Conservation (phyloP, 768 basidiomycete genomes). For the Paxillus ammoniavirescens region DNA sequence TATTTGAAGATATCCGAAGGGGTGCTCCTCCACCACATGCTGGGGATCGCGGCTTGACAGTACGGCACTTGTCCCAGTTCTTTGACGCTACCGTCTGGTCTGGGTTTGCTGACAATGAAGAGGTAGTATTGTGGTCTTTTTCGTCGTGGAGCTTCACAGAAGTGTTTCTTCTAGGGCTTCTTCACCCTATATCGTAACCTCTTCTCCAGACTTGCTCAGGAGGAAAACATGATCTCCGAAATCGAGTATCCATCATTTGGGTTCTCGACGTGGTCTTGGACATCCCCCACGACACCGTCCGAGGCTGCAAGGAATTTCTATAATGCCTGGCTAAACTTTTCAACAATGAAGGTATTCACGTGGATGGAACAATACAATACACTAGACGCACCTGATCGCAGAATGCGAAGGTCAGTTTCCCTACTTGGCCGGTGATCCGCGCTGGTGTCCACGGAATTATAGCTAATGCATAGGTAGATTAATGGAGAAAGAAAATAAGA, state of each 20-base stretch:
- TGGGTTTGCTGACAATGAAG: constrained; percentile 59
- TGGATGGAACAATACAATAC: constrained; percentile 88
- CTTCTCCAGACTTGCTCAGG: constrained; percentile 77
- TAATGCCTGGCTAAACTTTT: constrained; percentile 81
- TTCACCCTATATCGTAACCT: constrained; percentile 87
- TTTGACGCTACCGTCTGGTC: constrained; percentile 72
- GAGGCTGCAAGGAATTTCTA: constrained; percentile 77
- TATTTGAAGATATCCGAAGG: constrained; percentile 81
- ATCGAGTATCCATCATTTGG: constrained; percentile 82
- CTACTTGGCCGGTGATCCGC: neutral
- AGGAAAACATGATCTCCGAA: constrained; percentile 56
- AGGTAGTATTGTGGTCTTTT: constrained; percentile 40
- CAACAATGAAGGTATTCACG: constrained; percentile 81
- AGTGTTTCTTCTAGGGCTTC: constrained; percentile 61
- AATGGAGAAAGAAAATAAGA: constrained; percentile 97
- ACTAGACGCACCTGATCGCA: constrained; percentile 83
- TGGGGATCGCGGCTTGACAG: constrained; percentile 73
- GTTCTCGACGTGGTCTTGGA: constrained; percentile 72
- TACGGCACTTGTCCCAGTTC: constrained; percentile 80
- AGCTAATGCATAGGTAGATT: constrained; percentile 42
- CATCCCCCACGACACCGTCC: constrained; percentile 41
- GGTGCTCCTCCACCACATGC: constrained; percentile 57
- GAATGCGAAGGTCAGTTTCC: constrained; percentile 62
- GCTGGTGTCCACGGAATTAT: neutral
- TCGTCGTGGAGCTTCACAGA: neutral